Evolutionary conservation across 2,329 filamentous ascomycete species (phyloP), one percentile per base, ranked within the genome.

Genomic region (Diaporthe vaccinii): DNA sequence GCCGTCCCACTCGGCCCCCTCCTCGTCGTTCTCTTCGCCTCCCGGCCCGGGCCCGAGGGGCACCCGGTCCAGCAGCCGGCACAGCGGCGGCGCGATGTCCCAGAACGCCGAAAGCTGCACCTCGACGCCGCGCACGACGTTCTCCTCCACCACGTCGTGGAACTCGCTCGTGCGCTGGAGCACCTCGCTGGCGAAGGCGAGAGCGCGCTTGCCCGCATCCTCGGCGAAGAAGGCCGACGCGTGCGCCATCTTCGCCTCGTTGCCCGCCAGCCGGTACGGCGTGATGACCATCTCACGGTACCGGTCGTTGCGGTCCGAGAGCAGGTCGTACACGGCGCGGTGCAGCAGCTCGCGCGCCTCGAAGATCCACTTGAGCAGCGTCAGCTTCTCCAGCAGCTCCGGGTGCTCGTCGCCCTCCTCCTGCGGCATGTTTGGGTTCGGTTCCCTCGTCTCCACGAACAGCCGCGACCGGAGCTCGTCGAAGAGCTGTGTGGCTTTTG

Each of bases 371-470:
- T 98, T 99, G 20, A 98, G 88, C 65, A 98, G 90, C 0, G 96
- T 98, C 17, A 99, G 88, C 84, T 98, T 98, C 84, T 99, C 97
- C 3, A 98, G 87, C 0, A 98, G 89, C 83, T 99, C 97, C 0
- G 97, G 97, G 82, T 96, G 93, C 82, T 98, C 96, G 79, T 98
- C 96, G 25, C 97, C 96, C 85, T 98, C 96, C 83, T 98, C 95
- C 82, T 98, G 96, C 0, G 95, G 93, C 83, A 95, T 91, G 80
- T 98, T 96, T 0, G 95, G 93, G 77, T 92, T 91, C 5, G 89
- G 87, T 59, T 89, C 87, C 81, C 90, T 93, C 74, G 90, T 93
- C 77, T 95, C 93, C 70, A 91, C 92, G 76, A 93, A 94, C 0
- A 98, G 88, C 58, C 93, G 92, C 14, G 90, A 89, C 36, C 92